Evolutionary conservation across 192 early-diverging fungal species (phyloP).

Genomic region (Coemansia erecta): DNA sequence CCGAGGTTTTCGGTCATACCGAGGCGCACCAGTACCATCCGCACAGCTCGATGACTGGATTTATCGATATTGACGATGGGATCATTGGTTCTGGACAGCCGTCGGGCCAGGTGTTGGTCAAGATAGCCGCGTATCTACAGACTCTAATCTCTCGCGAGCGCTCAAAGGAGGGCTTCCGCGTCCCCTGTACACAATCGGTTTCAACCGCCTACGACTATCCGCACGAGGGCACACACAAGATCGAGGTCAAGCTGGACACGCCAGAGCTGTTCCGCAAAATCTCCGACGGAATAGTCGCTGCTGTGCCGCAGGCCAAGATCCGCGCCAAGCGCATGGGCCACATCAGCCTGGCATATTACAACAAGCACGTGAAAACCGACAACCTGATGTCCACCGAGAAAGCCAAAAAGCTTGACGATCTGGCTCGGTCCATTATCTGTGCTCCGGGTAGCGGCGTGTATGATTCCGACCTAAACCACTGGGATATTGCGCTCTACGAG

Average conservation of each 20-base stretch:
- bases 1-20: constrained; percentile 17
- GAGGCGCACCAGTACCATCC: constrained; percentile 51
- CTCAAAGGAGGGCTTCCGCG: neutral
- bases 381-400: constrained; percentile 17
- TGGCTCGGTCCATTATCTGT: constrained; percentile 26
- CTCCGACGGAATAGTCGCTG: constrained; percentile 9
- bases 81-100: neutral
- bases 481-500: constrained; percentile 50
- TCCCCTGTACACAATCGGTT: constrained; percentile 13
- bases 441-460: neutral
- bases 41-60: constrained; percentile 52
- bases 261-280: constrained; percentile 30
- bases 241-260: constrained; percentile 37
- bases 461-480: constrained; percentile 20
- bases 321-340: constrained; percentile 37
- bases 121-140: neutral
- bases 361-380: constrained; percentile 37
- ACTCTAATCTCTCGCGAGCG: neutral
- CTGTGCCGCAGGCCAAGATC: constrained; percentile 28
- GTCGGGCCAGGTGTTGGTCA: constrained; percentile 14
- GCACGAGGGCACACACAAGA: constrained; percentile 40
- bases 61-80: constrained; percentile 29
- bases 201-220: constrained; percentile 29
- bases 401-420: constrained; percentile 11
- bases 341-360: constrained; percentile 43